Evolutionary conservation across 768 basidiomycete species (phyloP).

Genomic region (Pholiota molesta): DNA sequence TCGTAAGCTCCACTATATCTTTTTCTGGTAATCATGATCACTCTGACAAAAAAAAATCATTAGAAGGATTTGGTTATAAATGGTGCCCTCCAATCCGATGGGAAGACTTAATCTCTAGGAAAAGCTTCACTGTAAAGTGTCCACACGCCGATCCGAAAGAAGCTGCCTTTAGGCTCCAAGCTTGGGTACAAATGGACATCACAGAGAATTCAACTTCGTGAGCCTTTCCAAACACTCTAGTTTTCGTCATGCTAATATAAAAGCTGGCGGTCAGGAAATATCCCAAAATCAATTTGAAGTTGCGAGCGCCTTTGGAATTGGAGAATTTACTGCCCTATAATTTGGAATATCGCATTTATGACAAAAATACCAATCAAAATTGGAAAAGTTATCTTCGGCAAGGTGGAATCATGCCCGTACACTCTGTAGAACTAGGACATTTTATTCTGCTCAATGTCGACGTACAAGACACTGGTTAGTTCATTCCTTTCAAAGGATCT

Average conservation of each 20-base stretch:
- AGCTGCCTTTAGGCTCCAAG: slow-evolving; percentile 93
- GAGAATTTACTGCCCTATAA: slow-evolving; percentile 96
- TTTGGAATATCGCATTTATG: slow-evolving; percentile 93
- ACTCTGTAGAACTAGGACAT: slow-evolving; percentile 91
- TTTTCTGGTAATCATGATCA: neutral
- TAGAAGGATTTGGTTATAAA: slow-evolving; percentile 95
- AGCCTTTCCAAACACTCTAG: slow-evolving; percentile 36
- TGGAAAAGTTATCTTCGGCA: slow-evolving; percentile 93
- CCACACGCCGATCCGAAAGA: slow-evolving; percentile 80
- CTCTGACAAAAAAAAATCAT: slow-evolving; percentile 6
- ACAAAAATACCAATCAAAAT: slow-evolving; percentile 92
- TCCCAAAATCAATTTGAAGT: slow-evolving; percentile 82
- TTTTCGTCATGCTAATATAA: neutral
- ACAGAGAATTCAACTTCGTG: slow-evolving; percentile 56
- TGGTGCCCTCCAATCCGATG: slow-evolving; percentile 90
- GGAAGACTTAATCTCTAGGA: slow-evolving; percentile 79
- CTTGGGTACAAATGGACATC: slow-evolving; percentile 78
- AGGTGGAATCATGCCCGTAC: slow-evolving; percentile 95
- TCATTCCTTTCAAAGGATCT: neutral
- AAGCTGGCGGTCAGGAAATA: slow-evolving; percentile 57
- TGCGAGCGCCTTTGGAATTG: slow-evolving; percentile 92
- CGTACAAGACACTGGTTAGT: slow-evolving; percentile 86
- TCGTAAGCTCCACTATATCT: slow-evolving; percentile 54
- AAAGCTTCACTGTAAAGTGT: slow-evolving; percentile 80
- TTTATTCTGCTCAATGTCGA: slow-evolving; percentile 88